Evolutionary conservation across 306 rosid genomes (phyloP).

Genomic region (Rubus parviflorus): DNA sequence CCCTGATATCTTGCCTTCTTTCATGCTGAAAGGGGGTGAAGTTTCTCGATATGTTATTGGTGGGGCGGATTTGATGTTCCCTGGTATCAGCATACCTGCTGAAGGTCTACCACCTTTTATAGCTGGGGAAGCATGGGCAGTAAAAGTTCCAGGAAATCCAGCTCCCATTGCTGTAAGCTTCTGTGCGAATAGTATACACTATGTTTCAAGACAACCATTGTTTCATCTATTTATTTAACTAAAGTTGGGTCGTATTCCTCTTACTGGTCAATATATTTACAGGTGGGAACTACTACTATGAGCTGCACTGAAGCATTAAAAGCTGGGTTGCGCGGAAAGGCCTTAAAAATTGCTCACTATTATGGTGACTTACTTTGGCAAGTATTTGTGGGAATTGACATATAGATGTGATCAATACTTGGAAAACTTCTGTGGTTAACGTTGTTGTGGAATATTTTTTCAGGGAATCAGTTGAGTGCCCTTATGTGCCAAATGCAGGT

Average conservation of each 20-base stretch:
- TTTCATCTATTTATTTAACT: not conserved
- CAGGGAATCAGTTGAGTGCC: conserved; percentile 82
- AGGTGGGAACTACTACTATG: conserved; percentile 96
- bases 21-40: conserved; percentile 82
- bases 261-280: conserved; percentile 10
- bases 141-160: conserved; percentile 91
- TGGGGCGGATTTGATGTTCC: conserved; percentile 98
- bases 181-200: not conserved
- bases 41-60: conserved; percentile 80
- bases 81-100: conserved; percentile 76
- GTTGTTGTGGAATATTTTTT: conserved; percentile 23
- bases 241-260: not conserved
- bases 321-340: conserved; percentile 91
- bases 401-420: conserved; percentile 8
- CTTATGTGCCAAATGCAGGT: conserved; percentile 84
- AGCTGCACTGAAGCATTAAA: conserved; percentile 75
- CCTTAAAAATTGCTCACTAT: conserved; percentile 78
- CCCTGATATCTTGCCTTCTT: conserved; percentile 80
- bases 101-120: conserved; percentile 80
- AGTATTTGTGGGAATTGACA: conserved; percentile 36
- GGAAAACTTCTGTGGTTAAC: conserved; percentile 12
- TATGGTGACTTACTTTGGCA: conserved; percentile 83
- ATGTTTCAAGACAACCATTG: not conserved
- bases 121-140: conserved; percentile 79
- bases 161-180: conserved; percentile 84